Base-by-base conservation (phyloP, 192 early-diverging fungal species). In the Rhizophagus clarus region DNA sequence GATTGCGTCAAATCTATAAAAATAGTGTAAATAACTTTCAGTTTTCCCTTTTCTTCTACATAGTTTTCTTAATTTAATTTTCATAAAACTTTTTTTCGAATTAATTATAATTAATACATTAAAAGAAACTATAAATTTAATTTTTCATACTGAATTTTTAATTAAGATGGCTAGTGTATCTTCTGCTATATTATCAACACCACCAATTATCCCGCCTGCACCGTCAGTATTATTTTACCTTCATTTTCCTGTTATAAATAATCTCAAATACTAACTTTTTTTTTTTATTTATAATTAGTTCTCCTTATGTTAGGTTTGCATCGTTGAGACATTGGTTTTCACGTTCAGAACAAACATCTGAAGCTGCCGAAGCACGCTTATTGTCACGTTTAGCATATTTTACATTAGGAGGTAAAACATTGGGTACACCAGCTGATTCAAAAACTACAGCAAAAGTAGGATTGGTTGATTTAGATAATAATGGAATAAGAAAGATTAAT, bases 311-410 rank as follows among this genome's bases (percentile, higher is more conserved):
- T 63, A 68, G 77, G 12, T 79, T 79, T 26, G 66, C 77, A 26
- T 79, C 77, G 8, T 20, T 71, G 3, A 61, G 68, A 17, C 77
- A 71, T 60, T 88, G 87, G 87, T 86, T 78, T 81, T 72, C 84
- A 3, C 80, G 85, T 31, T 83, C 83, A 4, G 87, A 84, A 29
- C 77, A 78, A 63, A 84, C 85, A 10, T 82, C 85, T 8, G 84
- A 85, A 76, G 81, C 81, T 14, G 88, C 93, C 2, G 92, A 94
- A 79, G 86, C 85, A 14, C 84, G 88, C 69, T 80, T 94, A 2
- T 83, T 93, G 7, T 82, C 85, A 28, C 86, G 88, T 28, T 81
- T 91, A 26, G 85, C 85, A 60, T 88, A 85, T 80, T 89, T 89
- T 77, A 82, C 80, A 42, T 83, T 87, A 62, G 84, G 80, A 28